Conservation (phyloP, 768 basidiomycete species). For the Rossbeevera mucosa region DNA sequence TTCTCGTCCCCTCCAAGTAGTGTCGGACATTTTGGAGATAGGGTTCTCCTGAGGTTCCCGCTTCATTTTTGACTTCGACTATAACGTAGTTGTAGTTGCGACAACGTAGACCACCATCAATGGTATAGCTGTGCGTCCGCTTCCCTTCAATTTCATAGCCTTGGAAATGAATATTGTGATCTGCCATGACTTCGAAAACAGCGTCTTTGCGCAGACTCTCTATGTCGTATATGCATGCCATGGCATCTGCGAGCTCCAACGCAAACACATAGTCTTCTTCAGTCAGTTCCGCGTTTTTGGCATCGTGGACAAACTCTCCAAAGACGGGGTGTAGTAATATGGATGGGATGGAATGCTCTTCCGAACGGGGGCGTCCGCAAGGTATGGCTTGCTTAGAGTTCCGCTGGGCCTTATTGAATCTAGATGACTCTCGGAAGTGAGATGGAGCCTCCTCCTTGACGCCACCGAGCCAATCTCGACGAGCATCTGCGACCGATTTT, state of each 20-base stretch:
- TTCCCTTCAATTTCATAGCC: too few species aligned
- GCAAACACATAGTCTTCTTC: background rate
- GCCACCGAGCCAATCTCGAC: too few species aligned
- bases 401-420: background rate
- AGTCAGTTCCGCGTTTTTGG: background rate
- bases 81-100: background rate
- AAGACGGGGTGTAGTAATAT: background rate
- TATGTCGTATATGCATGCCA: too few species aligned
- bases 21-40: constrained; percentile 20
- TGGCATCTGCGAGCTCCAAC: too few species aligned
- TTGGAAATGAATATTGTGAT: too few species aligned
- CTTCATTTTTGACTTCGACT: constrained; percentile 21
- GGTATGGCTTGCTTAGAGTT: background rate
- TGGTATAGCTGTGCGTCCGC: too few species aligned
- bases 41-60: constrained; percentile 19
- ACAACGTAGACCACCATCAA: too few species aligned
- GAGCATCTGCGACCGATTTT: too few species aligned
- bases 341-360: background rate
- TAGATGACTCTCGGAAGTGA: too few species aligned
- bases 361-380: background rate
- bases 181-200: too few species aligned
- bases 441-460: too few species aligned
- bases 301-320: background rate
- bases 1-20: constrained; percentile 18
- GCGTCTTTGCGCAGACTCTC: too few species aligned